Percentiles rank a stretch among this genome's conserved stretches.
These are phyloP conservation scores for Zostera marina DNA, from an alignment of 116 monocot species.

Conservation along the genomic window DNA sequence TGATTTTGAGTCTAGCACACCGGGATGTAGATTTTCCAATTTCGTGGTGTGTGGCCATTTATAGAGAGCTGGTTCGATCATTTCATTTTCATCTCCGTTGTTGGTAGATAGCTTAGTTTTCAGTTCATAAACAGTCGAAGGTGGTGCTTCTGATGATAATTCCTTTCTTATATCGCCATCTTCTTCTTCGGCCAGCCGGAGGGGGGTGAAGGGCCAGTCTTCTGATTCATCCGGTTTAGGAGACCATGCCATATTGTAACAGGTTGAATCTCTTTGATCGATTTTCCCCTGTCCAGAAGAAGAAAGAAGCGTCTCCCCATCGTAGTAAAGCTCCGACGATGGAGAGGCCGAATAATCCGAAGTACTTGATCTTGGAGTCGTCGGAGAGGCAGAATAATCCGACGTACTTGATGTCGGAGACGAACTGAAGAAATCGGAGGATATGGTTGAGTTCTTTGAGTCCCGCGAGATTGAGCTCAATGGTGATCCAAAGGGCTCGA, in stretches of 20 bases:
- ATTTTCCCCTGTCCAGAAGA: constrained; percentile 1
- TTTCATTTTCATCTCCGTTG: neutral
- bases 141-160: constrained; percentile 4
- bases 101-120: neutral
- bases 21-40: constrained; percentile 24
- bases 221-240: constrained; percentile 3
- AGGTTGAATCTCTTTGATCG: constrained; percentile 15
- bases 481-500: constrained; percentile 17
- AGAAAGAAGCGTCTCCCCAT: neutral
- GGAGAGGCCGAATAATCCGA: constrained; percentile 47
- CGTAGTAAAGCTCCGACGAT: constrained; percentile 15
- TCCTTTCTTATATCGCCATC: constrained; percentile 5
- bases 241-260: constrained; percentile 9
- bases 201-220: constrained; percentile 40
- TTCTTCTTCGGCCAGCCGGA: constrained; percentile 18
- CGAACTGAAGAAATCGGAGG: constrained; percentile 22
- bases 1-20: constrained; percentile 33
- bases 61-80: constrained; percentile 25
- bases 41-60: constrained; percentile 40
- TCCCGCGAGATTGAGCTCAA: constrained; percentile 17
- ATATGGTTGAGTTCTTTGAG: constrained; percentile 17
- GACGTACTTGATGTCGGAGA: constrained; percentile 38
- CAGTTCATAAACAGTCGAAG: constrained; percentile 4
- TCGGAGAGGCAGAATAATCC: constrained; percentile 38
- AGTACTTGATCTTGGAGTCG: constrained; percentile 21